Evolutionary conservation across 2,329 filamentous ascomycete species (phyloP), one percentile per base, ranked within the genome.

Genomic region (Talaromyces pinophilus): DNA sequence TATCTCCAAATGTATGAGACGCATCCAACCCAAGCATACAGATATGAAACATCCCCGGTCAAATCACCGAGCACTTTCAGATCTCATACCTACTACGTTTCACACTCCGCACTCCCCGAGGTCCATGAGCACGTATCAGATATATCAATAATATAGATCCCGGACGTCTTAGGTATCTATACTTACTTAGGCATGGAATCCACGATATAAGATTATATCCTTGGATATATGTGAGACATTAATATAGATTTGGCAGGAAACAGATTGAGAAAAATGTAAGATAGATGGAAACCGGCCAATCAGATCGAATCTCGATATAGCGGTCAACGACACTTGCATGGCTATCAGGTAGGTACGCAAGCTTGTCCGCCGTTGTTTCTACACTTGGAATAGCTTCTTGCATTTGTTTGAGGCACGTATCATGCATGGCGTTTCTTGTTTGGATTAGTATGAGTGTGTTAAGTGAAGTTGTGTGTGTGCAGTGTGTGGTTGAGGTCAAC

Each of bases 361-460:
- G 54, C 30, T 57, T 55, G 28, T 55, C 35, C 25, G 13, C 48
- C 15, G 25, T 35, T 19, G 19, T 35, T 35, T 5, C 52, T 55
- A 35, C 7, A 35, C 28, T 35, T 55, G 30, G 17, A 17, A 55
- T 33, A 38, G n/a, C 33, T 57, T 57, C 30, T 38, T 57, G 30
- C 54, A 57, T 57, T 13, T 22, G 5, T 38, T 57, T 57, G 54
- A 57, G 5, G 52, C 17, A 55, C 17, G 30, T 38, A 57, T 57
- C n/a, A 38, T 57, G 54, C 54, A 57, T 57, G 33, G 30, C n/a
- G 30, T 57, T 57, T 57, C 33, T 57, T 38, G 52, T 38, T 22
- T 33, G 54, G 10, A 11, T 19, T 57, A 57, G 30, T 19, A 35
- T 57, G 33, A 25, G 30, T 38, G 38, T 35, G 28, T 15, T 52